Base-by-base conservation (phyloP, 345 rosid genomes). In the Euphorbia tirucalli region DNA sequence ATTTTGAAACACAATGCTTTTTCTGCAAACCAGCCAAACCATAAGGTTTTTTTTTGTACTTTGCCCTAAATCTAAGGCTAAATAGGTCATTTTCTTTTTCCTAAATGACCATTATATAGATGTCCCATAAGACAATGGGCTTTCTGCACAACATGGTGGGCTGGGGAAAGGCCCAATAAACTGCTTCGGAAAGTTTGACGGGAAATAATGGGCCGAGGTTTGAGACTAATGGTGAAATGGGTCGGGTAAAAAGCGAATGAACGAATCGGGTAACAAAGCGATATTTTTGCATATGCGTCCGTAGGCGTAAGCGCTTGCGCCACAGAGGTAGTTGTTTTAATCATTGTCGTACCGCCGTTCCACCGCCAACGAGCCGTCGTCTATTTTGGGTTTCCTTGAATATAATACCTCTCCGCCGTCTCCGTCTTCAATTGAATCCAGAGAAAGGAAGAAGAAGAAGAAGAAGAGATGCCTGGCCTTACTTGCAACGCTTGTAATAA, bases 401-500 rank as follows among this genome's bases (percentile, higher is more conserved):
- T 65, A 4, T 21, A 19, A 64, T 35, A 62, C 1, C 48, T 18
- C 5, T 4, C n/a, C 63, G 59, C 9, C 27, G 24, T 41, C 44
- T 41, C 44, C 44, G 44, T 8, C 4, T 61, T 35, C 5, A 28
- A 7, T 61, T 21, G 46, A 16, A 67, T 31, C 60, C 1, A 28
- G 16, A n/a, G 1, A 46, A 28, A 16, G 54, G 21, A 48, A 30
- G 37, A 46, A 3, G 39, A 18, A 39, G 41, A 43, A 58, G 63
- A 18, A 30, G 0, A 14, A 43, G 39, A 71, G 67, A 90, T 95
- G 99, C 74, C 88, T 13, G 96, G 91, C 15, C 76, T 90, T 63
- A 89, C 94, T n/a, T 95, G 99, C 83, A 95, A 90, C 90, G 80
- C 96, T 0, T 95, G 98, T 73, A 95, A 92, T 86, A 87, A 77